Conservation (phyloP, 2,329 filamentous ascomycete species). For the Aureobasidium sp. region DNA sequence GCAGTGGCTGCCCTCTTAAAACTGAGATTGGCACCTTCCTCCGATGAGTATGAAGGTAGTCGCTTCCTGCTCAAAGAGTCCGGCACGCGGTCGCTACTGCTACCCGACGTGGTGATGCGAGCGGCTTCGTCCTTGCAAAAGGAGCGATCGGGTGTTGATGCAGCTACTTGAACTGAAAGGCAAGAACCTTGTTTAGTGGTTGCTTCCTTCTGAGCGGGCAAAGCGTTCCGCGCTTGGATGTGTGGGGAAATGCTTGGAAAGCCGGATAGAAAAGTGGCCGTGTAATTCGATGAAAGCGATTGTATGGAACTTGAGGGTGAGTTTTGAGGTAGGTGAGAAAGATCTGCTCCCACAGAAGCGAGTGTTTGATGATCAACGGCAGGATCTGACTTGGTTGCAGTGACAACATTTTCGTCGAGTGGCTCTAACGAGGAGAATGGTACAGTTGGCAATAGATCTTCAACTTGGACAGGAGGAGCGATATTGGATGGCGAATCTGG, state of each 20-base stretch:
- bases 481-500: too few relatives aligned
- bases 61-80: background rate
- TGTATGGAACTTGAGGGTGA: background rate
- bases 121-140: background rate
- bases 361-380: too few relatives aligned
- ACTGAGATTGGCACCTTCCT: background rate
- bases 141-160: background rate
- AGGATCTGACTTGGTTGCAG: too few relatives aligned
- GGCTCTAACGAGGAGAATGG: too few relatives aligned
- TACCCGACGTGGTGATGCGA: background rate
- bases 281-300: background rate
- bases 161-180: background rate
- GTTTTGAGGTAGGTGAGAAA: too few relatives aligned
- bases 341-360: too few relatives aligned
- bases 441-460: too few relatives aligned
- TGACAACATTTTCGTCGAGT: too few relatives aligned
- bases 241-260: background rate
- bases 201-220: background rate
- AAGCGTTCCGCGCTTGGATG: background rate
- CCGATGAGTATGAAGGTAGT: background rate
- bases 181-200: background rate
- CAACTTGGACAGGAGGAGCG: too few relatives aligned
- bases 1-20: background rate
- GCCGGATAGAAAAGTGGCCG: background rate
- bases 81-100: background rate